Base-by-base conservation (phyloP, 192 early-diverging fungal species). In the Rhizoclosmatium sp. region DNA sequence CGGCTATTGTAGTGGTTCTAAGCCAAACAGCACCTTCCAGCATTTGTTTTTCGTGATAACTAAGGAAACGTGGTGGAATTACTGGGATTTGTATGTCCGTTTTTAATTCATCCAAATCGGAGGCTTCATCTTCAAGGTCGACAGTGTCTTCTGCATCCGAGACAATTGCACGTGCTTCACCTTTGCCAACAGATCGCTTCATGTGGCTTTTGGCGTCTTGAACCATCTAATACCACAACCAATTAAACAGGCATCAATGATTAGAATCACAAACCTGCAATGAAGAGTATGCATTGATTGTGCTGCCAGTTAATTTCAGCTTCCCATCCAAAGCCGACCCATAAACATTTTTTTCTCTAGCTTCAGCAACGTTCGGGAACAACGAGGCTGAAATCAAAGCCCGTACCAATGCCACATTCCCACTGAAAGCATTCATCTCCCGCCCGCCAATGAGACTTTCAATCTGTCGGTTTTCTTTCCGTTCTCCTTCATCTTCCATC, bases 281-380 rank as follows among this genome's bases (percentile, higher is more conserved):
- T 23, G 64, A 40, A 21, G 62, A 46, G 42, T 81, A 82, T 16
- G 80, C 81, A 69, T 83, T 82, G 54, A 88, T 81, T 42, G 71
- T 82, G 1, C 61, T 54, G 19, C 79, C 74, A 5, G 87, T 83
- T 40, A 88, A 47, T 23, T 80, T 73, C n/a, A 88, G 51, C 69
- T 78, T 84, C 21, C 51, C 47, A 31, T 85, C 80, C 2, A 65
- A 60, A 0, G 67, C n/a, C 2, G 75, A 49, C 5, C 75, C 51
- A 70, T 85, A 87, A 71, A 80, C 82, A 62, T 87, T 84, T 77
- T 83, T 82, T 19, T 65, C 82, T 39, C 49, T 58, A 31, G 85
- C 73, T 74, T 88, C 82, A 19, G 87, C 87, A 42, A 88, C 74
- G 44, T 88, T 88, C 12, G 87, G 87, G 68, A 82, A 88, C 71